Evolutionary conservation across 2,329 filamentous ascomycete species (phyloP).

Genomic region (Hymenoscyphus salicellus): DNA sequence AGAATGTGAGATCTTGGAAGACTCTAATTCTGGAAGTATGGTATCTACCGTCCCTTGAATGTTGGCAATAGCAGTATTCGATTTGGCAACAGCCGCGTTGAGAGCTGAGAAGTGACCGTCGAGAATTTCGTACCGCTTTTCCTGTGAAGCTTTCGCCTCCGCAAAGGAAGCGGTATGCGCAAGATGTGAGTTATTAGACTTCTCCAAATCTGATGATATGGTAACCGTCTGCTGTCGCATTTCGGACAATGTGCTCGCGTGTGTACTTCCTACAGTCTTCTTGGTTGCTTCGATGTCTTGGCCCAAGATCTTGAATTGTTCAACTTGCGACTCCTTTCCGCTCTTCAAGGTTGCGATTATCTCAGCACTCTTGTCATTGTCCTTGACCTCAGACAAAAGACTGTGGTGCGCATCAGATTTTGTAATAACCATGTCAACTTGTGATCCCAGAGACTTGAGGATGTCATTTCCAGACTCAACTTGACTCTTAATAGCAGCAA

Average conservation of each 20-base stretch:
- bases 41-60: neutral
- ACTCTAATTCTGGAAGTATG: neutral
- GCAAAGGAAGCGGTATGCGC: neutral
- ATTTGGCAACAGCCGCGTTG: neutral
- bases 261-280: neutral
- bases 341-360: neutral
- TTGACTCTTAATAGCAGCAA: neutral
- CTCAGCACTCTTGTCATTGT: neutral
- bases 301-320: neutral
- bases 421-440: neutral
- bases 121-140: neutral
- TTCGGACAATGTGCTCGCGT: neutral
- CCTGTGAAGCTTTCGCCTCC: slow-evolving; percentile 1
- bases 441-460: neutral
- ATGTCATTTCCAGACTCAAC: neutral
- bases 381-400: neutral
- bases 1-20: neutral
- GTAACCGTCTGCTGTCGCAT: neutral
- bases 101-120: neutral
- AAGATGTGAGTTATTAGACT: neutral
- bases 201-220: neutral
- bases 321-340: neutral
- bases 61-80: slow-evolving; percentile 1
- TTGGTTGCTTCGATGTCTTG: neutral
- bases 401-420: neutral